These are phyloP conservation scores for Lasiodiplodia citricola DNA, from an alignment of 2,329 filamentous ascomycete species.

Conservation along the genomic window DNA sequence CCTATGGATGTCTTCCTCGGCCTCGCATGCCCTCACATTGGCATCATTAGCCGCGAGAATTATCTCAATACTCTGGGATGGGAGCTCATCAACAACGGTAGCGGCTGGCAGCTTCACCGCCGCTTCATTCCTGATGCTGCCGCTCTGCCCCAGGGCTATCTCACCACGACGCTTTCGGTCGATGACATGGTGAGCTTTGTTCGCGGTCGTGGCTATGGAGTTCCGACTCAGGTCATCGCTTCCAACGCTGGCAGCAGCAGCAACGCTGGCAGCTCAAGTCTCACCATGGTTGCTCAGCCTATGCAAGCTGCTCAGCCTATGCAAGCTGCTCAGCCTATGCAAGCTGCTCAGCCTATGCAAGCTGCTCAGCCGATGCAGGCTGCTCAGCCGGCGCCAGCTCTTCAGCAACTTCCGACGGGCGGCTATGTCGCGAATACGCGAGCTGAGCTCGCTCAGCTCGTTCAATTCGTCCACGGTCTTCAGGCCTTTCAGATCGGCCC, in stretches of 20 bases:
- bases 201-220: neutral
- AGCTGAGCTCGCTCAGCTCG: neutral
- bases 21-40: neutral
- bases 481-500: neutral
- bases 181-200: no score
- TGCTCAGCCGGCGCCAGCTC: neutral
- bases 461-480: no score
- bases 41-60: neutral
- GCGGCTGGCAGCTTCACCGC: no score
- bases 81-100: neutral
- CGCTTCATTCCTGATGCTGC: constrained; percentile 26
- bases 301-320: no score
- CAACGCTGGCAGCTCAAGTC: neutral
- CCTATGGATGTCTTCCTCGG: neutral
- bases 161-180: no score
- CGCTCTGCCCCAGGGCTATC: constrained; percentile 11
- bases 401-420: neutral
- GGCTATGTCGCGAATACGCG: neutral
- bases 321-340: no score
- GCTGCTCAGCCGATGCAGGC: constrained; percentile 5
- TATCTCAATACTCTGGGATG: neutral
- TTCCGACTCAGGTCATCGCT: neutral
- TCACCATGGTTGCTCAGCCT: no score
- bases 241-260: neutral
- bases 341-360: no score